These are phyloP conservation scores for Butyriboletus loyo DNA, from an alignment of 768 basidiomycete species.

Conservation along the genomic window DNA sequence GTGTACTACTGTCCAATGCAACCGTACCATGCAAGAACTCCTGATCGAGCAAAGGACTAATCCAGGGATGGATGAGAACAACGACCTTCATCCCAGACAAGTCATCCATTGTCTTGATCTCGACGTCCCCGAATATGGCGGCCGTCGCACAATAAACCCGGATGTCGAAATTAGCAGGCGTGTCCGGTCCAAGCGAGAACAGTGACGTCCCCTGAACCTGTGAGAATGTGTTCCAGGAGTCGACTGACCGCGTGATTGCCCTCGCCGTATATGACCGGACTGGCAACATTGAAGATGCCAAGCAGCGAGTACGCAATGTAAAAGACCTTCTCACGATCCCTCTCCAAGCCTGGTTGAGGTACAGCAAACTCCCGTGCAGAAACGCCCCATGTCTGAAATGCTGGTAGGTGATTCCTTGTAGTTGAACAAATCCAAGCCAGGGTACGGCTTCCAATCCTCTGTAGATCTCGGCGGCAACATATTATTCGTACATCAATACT, in stretches of 20 bases:
- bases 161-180: too few species aligned
- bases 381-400: constrained; percentile 4
- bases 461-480: constrained; percentile 9
- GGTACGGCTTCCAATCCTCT: constrained; percentile 13
- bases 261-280: constrained; percentile 14
- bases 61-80: constrained; percentile 13
- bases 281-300: constrained; percentile 9
- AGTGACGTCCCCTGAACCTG: constrained; percentile 4
- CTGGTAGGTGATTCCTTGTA: constrained; percentile 8
- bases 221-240: constrained; percentile 13
- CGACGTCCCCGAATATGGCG: not conserved
- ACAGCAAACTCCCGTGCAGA: not conserved
- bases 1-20: not conserved
- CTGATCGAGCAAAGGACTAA: constrained; percentile 1
- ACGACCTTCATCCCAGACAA: not conserved
- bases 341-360: constrained; percentile 8
- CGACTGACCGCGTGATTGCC: constrained; percentile 8
- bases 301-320: constrained; percentile 12
- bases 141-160: not conserved
- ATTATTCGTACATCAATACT: constrained; percentile 11
- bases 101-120: constrained; percentile 1
- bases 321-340: constrained; percentile 18
- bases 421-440: not conserved
- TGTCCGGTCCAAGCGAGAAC: constrained; percentile 22
- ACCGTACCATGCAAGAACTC: not conserved